Evolutionary conservation across 306 rosid genomes (phyloP), one percentile per base, ranked within the genome.

Genomic region (Senna tora): DNA sequence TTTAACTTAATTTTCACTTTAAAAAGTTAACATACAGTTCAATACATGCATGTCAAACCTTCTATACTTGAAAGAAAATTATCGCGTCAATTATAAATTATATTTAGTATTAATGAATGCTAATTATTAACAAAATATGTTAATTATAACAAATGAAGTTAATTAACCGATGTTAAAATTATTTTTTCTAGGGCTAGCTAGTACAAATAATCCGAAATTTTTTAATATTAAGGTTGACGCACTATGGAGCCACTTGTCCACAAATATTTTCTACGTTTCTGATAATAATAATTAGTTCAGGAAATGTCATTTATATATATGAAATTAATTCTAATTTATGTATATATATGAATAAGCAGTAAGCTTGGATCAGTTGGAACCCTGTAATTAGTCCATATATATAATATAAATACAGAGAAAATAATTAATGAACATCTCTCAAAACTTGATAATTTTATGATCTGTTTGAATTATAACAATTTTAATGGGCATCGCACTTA

Each of bases 401-500:
- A 36, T 7, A 36, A 78, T 64, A 65, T 14, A 65, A 78, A 65
- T 73, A 20, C 41, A 30, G 49, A 57, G 57, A 47, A 54, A 72
- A 36, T 33, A 33, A 33, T 33, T 2, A 33, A 12, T 32, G 28
- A n/a, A 16, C 1, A 16, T 9, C 6, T n/a, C 46, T 16, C 4
- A 5, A 16, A 60, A 78, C 14, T 19, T 47, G 58, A 79, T 51
- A 71, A 61, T 47, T 67, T 30, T 61, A 61, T 61, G n/a, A 51
- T 67, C 12, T 15, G 9, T 30, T 51, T 74, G 13, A 59, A 51
- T 58, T 8, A 15, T 33, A 42, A 30, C 46, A 67, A 73, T 9
- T 21, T 21, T 60, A 79, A 79, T 79, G 83, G 79, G 47, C 54
- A 68, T 73, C 45, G 67, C 91, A 86, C 89, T 82, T 33, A 73